Evolutionary conservation across 257 asterid genomes (phyloP).

Genomic region (Marsdenia floribunda): DNA sequence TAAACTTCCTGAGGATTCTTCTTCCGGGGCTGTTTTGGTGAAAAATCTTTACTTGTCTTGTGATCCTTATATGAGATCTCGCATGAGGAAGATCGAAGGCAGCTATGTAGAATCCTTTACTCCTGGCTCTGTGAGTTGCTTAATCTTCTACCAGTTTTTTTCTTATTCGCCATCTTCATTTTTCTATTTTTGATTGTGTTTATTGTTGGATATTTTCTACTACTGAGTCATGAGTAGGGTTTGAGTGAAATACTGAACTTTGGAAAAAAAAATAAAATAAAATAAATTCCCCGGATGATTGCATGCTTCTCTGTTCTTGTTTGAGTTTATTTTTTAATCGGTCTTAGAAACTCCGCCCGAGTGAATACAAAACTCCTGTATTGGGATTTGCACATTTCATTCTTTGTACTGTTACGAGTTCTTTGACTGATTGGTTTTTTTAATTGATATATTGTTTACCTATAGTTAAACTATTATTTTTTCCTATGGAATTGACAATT

Average conservation of each 20-base stretch:
- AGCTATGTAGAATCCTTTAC: conserved; percentile 30
- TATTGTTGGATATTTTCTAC: no score
- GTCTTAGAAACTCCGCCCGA: neutral
- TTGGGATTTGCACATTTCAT: neutral
- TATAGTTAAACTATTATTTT: no score
- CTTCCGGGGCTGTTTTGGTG: conserved; percentile 32
- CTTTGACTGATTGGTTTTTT: neutral
- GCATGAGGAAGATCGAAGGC: conserved; percentile 23
- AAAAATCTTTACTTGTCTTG: conserved; percentile 49
- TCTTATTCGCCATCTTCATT: neutral
- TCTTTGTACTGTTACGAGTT: neutral
- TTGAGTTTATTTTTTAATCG: neutral
- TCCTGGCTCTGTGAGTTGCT: conserved; percentile 28
- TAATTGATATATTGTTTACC: no score
- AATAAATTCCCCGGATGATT: no score
- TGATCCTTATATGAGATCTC: conserved; percentile 33
- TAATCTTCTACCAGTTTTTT: neutral
- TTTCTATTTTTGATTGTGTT: no score
- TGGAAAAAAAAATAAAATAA: no score
- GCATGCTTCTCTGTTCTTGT: neutral
- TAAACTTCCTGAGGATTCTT: conserved; percentile 22
- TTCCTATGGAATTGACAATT: no score
- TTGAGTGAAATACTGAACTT: neutral
- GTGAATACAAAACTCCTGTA: no score
- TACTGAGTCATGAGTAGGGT: no score